Evolutionary conservation across 768 basidiomycete species (phyloP).

Genomic region (Termitomyces eurrhizus): DNA sequence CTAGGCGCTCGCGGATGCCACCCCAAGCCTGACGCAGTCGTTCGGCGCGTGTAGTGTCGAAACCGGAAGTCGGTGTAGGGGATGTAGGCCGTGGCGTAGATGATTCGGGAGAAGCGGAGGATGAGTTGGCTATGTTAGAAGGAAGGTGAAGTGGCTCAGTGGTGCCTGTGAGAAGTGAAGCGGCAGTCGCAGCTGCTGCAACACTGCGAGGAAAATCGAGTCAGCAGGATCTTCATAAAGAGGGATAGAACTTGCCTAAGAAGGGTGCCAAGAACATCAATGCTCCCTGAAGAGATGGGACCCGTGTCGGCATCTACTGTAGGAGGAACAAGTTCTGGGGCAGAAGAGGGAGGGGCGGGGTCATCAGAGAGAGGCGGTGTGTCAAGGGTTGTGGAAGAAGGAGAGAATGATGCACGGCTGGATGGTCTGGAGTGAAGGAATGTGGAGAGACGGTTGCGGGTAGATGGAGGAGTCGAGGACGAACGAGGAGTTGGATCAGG

Average conservation of each 20-base stretch:
- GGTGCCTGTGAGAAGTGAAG: slow-evolving; percentile 74
- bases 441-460: slow-evolving; percentile 29
- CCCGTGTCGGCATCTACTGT: slow-evolving; percentile 17
- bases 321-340: neutral
- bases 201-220: slow-evolving; percentile 43
- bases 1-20: slow-evolving; percentile 64
- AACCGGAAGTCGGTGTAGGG: slow-evolving; percentile 43
- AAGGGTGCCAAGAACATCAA: slow-evolving; percentile 80
- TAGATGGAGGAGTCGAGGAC: slow-evolving; percentile 26
- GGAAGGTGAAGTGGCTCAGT: slow-evolving; percentile 61
- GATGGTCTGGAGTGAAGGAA: slow-evolving; percentile 34
- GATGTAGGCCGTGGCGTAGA: slow-evolving; percentile 24
- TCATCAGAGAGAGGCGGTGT: slow-evolving; percentile 9
- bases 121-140: neutral
- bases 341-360: neutral
- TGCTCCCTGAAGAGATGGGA: slow-evolving; percentile 64
- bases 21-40: slow-evolving; percentile 67
- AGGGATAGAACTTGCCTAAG: slow-evolving; percentile 51
- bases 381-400: slow-evolving; percentile 12
- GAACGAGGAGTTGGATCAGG: slow-evolving; percentile 22
- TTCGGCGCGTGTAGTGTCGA: slow-evolving; percentile 32
- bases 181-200: slow-evolving; percentile 89
- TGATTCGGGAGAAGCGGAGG: slow-evolving; percentile 1
- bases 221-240: neutral
- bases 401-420: slow-evolving; percentile 16